These are phyloP conservation scores for Eremothecium gossypii DNA, from an alignment of 1,139 yeast species.

Conservation along the genomic window DNA sequence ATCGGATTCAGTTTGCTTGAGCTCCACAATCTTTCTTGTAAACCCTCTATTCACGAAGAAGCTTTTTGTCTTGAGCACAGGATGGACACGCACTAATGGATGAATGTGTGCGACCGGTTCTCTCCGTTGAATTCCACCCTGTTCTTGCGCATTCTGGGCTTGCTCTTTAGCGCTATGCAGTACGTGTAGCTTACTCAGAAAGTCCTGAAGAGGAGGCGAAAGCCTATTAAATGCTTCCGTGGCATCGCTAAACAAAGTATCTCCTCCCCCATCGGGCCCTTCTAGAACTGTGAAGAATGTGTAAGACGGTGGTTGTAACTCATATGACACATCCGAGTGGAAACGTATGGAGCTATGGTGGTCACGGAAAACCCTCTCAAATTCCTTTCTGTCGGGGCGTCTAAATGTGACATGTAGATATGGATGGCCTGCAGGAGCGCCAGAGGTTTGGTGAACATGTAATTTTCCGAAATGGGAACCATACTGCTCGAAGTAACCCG, in stretches of 20 bases:
- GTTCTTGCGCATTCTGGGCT: constrained; percentile 44
- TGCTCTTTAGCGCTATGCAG: constrained; percentile 63
- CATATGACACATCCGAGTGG: constrained; percentile 69
- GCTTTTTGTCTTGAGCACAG: constrained; percentile 54
- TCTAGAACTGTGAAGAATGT: constrained; percentile 53
- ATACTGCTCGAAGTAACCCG: constrained; percentile 43
- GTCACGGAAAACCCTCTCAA: constrained; percentile 32
- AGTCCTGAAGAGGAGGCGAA: constrained; percentile 50
- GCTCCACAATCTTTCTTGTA: constrained; percentile 52
- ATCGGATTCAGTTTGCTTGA: constrained; percentile 56
- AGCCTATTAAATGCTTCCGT: constrained; percentile 61
- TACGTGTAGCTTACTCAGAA: constrained; percentile 50
- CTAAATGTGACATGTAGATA: constrained; percentile 57
- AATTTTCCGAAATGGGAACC: constrained; percentile 59
- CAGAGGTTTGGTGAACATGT: constrained; percentile 68
- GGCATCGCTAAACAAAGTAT: constrained; percentile 59
- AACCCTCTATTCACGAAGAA: constrained; percentile 54
- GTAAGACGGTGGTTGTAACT: constrained; percentile 58
- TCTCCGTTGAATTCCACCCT: constrained; percentile 58
- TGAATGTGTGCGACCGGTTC: constrained; percentile 50
- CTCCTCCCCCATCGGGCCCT: constrained; percentile 64
- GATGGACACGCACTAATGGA: constrained; percentile 61
- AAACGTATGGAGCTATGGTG: constrained; percentile 37
- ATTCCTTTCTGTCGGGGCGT: constrained; percentile 36
- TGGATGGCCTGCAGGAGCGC: constrained; percentile 50